Evolutionary conservation across 805 yeast species (phyloP).

Genomic region (Candida quercuum): DNA sequence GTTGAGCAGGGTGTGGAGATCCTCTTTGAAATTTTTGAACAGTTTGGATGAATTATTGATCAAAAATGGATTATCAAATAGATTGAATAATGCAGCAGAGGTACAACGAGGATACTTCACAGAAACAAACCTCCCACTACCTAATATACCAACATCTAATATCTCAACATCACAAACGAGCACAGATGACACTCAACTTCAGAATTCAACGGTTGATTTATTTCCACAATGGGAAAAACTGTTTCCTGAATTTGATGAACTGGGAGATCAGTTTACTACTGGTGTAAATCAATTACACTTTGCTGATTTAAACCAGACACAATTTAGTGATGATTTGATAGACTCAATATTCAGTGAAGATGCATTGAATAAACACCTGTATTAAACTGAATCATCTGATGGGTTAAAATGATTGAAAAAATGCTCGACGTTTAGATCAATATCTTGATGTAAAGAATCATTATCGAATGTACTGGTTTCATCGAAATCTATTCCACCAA

Average conservation of each 20-base stretch:
- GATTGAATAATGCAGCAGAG: no score
- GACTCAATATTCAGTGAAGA: not conserved
- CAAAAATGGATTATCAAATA: constrained; percentile 4
- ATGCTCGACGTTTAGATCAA: no score
- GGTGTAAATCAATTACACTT: no score
- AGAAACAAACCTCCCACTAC: no score
- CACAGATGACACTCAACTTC: not conserved
- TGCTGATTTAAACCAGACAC: no score
- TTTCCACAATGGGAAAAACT: not conserved
- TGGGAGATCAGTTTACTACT: not conserved
- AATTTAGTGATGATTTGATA: no score
- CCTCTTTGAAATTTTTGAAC: not conserved
- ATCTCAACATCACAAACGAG: no score
- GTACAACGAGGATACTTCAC: not conserved
- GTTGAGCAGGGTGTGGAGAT: not conserved
- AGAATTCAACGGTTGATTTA: not conserved
- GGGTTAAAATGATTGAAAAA: constrained; percentile 1
- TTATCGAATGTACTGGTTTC: no score
- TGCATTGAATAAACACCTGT: not conserved
- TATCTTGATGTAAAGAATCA: no score
- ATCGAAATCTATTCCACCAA: not conserved
- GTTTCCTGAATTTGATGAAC: not conserved
- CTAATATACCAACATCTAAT: not conserved
- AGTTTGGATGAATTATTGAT: not conserved
- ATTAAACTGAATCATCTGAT: not conserved